Conservation (phyloP, 225 moss, liverwort and hornwort genomes). For the Sphagnum tenellum region DNA sequence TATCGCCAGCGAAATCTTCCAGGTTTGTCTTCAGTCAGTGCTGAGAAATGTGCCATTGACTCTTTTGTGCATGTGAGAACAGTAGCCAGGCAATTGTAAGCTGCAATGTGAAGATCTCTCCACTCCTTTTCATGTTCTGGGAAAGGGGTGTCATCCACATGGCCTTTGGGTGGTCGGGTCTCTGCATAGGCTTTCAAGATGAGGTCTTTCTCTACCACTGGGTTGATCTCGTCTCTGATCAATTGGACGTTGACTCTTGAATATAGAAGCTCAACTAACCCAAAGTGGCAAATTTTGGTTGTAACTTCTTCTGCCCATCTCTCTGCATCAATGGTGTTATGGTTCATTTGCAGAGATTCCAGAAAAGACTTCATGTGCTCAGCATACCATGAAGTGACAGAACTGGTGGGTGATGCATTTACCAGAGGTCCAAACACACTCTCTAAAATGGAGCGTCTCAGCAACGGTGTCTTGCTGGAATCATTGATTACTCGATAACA, state of each 20-base stretch:
- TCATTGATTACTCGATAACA: conserved; percentile 59
- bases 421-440: conserved; percentile 53
- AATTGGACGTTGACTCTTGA: conserved; percentile 26
- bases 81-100: conserved; percentile 74
- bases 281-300: conserved; percentile 63
- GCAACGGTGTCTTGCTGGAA: conserved; percentile 32
- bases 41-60: conserved; percentile 53
- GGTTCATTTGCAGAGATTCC: conserved; percentile 25
- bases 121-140: conserved; percentile 41
- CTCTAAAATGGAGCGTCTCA: conserved; percentile 58
- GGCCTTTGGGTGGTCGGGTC: conserved; percentile 46
- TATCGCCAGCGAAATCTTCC: conserved; percentile 60
- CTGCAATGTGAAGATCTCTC: conserved; percentile 69
- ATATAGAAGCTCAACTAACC: conserved; percentile 58
- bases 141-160: conserved; percentile 21
- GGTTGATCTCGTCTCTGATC: conserved; percentile 52
- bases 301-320: conserved; percentile 60
- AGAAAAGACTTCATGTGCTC: conserved; percentile 36
- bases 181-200: conserved; percentile 48
- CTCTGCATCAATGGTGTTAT: conserved; percentile 40
- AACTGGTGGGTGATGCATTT: conserved; percentile 32
- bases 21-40: conserved; percentile 54
- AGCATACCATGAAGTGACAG: conserved; percentile 68
- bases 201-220: conserved; percentile 31
- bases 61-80: conserved; percentile 57